These are phyloP conservation scores for Choiromyces venosus DNA, from an alignment of 495 filamentous ascomycete genomes.

Conservation along the genomic window DNA sequence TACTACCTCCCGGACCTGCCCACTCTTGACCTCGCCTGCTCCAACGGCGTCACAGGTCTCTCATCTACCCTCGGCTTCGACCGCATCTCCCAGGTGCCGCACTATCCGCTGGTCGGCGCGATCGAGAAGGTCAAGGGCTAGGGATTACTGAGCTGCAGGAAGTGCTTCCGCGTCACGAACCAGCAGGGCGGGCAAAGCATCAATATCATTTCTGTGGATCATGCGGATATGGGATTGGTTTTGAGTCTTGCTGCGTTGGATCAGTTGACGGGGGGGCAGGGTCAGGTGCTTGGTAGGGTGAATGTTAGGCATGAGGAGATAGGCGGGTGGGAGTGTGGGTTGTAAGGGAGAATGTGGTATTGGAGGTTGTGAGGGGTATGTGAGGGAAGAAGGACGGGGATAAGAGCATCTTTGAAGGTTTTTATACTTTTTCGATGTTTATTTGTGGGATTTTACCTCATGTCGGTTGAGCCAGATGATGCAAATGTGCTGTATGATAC, in stretches of 20 bases:
- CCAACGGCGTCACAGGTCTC: slow-evolving; percentile 56
- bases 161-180: slow-evolving; percentile 62
- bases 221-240: slow-evolving; percentile 54
- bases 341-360: not conserved
- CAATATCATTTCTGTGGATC: slow-evolving; percentile 64
- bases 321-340: not conserved
- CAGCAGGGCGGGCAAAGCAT: slow-evolving; percentile 53
- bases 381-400: too few relatives aligned
- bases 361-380: not conserved
- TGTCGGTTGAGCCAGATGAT: too few relatives aligned
- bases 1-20: slow-evolving; percentile 52
- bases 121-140: slow-evolving; percentile 55
- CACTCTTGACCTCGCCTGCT: slow-evolving; percentile 51
- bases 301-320: slow-evolving; percentile 45
- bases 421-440: not conserved
- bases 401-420: not conserved
- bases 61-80: slow-evolving; percentile 49
- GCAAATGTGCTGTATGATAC: too few relatives aligned
- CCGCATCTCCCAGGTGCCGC: slow-evolving; percentile 36
- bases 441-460: too few relatives aligned
- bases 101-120: slow-evolving; percentile 60
- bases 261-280: slow-evolving; percentile 56
- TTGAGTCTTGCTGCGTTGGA: slow-evolving; percentile 56
- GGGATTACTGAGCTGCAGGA: slow-evolving; percentile 58
- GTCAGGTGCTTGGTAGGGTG: slow-evolving; percentile 54